Base-by-base conservation (phyloP, 495 filamentous ascomycete genomes). In the Chaetomidium leptoderma region DNA sequence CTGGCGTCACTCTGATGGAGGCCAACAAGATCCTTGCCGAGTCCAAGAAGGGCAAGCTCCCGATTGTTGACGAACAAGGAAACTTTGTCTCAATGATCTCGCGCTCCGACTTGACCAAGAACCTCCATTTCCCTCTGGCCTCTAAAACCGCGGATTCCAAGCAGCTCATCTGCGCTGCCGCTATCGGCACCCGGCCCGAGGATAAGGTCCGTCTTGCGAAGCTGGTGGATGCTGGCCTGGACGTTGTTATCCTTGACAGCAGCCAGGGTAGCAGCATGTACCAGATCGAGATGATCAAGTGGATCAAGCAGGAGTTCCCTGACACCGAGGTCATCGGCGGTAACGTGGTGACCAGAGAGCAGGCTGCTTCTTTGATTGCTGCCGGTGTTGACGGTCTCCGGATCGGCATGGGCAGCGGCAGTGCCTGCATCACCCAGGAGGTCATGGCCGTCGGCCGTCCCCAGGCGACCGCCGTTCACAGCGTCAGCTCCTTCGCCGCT, bases 31-130 rank as follows among this genome's bases (percentile, higher is more conserved):
- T 97, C 64, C 87, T 99, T 21, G 86, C 89, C 66, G 83, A 86
- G 70, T 97, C 95, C 27, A 97, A 97, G 85, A 99, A 97, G 80
- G 93, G 93, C 75, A 99, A 99, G 78, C 85, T 99, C 45, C 93
- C 95, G 37, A 96, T 97, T 60, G 87, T 99, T 32, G 95, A 99
- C 72, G 72, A 82, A 36, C 75, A 86, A 27, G 87, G 87, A 58
- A 95, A 96, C 76, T 83, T 97, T 24, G 85, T 96, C 40, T 93
- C 93, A 30, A 86, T 99, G 70, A 89, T 99, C 63, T 96, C 92
- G 26, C 90, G 93, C 67, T 95, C 91, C 55, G 93, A 99, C 75
- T 78, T 99, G 72, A 97, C 92, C 80, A 99, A 99, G 83, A 99
- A 99, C 75, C 82, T 97, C 13, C 86, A 97, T 77, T 99, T 92